These are phyloP conservation scores for Lepraria neglecta DNA, from an alignment of 495 filamentous ascomycete genomes.

Conservation along the genomic window DNA sequence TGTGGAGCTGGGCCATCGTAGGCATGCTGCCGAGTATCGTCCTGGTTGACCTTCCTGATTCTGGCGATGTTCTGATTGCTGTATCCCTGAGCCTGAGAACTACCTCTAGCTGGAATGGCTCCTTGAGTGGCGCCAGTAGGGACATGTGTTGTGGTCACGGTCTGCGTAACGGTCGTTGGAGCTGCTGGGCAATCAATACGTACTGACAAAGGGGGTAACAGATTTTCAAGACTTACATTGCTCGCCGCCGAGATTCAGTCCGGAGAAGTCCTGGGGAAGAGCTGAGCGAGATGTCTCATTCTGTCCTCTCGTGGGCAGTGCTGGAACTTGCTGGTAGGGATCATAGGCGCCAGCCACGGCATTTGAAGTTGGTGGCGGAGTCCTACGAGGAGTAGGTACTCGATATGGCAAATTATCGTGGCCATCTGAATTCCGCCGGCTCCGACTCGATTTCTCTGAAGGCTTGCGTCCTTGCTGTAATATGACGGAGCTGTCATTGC, in stretches of 20 bases:
- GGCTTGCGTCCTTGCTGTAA: conserved; percentile 17
- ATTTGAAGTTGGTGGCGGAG: background rate
- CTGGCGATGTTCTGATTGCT: background rate
- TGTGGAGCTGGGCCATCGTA: background rate
- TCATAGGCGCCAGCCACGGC: background rate
- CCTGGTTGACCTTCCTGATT: background rate
- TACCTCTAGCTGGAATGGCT: conserved; percentile 1
- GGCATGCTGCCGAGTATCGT: background rate
- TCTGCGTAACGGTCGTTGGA: conserved; percentile 13
- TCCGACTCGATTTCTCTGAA: conserved; percentile 11
- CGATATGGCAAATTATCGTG: conserved; percentile 14
- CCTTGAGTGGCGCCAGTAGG: background rate
- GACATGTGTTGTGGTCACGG: conserved; percentile 6
- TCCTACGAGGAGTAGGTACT: conserved; percentile 7
- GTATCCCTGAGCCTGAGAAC: conserved; percentile 2
- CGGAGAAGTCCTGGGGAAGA: conserved; percentile 18
- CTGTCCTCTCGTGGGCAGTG: conserved; percentile 7
- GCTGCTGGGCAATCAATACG: conserved; percentile 3
- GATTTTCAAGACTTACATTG: conserved; percentile 10
- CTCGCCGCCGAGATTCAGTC: conserved; percentile 10
- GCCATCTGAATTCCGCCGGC: conserved; percentile 13
- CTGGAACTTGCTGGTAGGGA: conserved; percentile 8
- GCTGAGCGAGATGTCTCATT: conserved; percentile 5
- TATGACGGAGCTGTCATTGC: conserved; percentile 27
- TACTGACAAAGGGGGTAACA: background rate